Evolutionary conservation across 208 protist species (phyloP).

Genomic region (Leishmania lainsoni): DNA sequence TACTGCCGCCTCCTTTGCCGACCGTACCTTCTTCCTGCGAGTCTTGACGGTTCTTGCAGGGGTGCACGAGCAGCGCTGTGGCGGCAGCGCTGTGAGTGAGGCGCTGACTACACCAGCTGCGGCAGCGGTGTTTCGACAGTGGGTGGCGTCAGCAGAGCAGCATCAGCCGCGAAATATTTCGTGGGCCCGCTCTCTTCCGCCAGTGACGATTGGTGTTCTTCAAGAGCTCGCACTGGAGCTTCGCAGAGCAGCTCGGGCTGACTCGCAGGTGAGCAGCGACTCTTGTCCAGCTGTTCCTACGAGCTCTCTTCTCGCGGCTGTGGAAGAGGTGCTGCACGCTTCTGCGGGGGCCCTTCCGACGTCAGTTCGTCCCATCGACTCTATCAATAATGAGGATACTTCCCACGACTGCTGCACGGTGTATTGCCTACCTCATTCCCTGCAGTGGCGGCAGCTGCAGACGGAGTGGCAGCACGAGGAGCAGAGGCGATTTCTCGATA

Average conservation of each 20-base stretch:
- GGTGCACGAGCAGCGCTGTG: slow-evolving; percentile 7
- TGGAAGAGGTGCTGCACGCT: slow-evolving; percentile 1
- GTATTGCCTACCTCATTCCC: slow-evolving; percentile 1
- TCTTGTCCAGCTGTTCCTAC: background rate
- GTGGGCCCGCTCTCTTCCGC: slow-evolving; percentile 4
- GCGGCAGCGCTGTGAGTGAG: background rate
- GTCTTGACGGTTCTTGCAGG: slow-evolving; percentile 35
- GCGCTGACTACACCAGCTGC: slow-evolving; percentile 7
- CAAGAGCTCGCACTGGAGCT: slow-evolving; percentile 24
- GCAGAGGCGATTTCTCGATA: background rate
- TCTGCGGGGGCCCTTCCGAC: background rate
- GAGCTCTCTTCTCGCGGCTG: background rate
- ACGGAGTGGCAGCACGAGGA: slow-evolving; percentile 11
- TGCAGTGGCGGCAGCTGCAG: slow-evolving; percentile 23
- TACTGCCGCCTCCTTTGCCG: slow-evolving; percentile 19
- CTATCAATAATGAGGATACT: background rate
- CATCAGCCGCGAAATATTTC: slow-evolving; percentile 1
- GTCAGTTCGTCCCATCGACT: slow-evolving; percentile 1
- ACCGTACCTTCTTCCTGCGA: slow-evolving; percentile 55
- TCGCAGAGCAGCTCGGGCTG: background rate
- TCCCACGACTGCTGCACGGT: background rate
- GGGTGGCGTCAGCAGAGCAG: slow-evolving; percentile 4
- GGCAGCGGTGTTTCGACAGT: slow-evolving; percentile 20
- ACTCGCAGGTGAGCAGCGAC: background rate
- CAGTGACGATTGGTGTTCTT: slow-evolving; percentile 14